These are phyloP conservation scores for Colletotrichum orbiculare DNA, from an alignment of 2,329 filamentous ascomycete species.

Conservation along the genomic window DNA sequence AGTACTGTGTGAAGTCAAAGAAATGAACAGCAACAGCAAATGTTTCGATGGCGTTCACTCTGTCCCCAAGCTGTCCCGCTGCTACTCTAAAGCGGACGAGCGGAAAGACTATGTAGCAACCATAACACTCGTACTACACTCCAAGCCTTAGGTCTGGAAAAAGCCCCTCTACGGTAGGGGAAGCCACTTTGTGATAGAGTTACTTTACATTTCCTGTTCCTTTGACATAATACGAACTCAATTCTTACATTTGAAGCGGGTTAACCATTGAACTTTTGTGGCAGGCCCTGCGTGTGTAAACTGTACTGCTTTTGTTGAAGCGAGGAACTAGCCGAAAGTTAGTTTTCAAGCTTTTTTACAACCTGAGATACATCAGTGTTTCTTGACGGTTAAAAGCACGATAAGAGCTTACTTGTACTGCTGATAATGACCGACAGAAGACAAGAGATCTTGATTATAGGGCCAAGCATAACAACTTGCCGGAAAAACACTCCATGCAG, in stretches of 20 bases:
- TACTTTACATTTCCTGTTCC: no score
- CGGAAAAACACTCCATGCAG: constrained; percentile 42
- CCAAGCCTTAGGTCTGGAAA: not conserved
- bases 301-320: no score
- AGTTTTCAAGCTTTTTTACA: constrained; percentile 50
- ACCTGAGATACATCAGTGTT: constrained; percentile 38
- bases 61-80: constrained; percentile 43
- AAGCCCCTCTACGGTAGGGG: not conserved
- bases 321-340: not conserved
- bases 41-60: constrained; percentile 44
- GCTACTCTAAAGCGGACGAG: constrained; percentile 51
- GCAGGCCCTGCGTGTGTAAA: no score
- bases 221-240: no score
- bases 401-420: constrained; percentile 40
- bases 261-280: no score
- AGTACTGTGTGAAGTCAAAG: constrained; percentile 52
- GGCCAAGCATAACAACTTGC: constrained; percentile 44
- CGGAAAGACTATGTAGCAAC: constrained; percentile 52
- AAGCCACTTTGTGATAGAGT: constrained; percentile 8
- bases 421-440: constrained; percentile 49
- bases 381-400: not conserved
- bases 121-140: constrained; percentile 47
- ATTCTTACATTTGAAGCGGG: no score
- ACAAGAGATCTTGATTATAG: constrained; percentile 50
- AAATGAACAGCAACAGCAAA: constrained; percentile 45